These are phyloP conservation scores for Dendrocalamus latiflorus DNA, from an alignment of 202 grass and related monocot genomes.

Conservation along the genomic window DNA sequence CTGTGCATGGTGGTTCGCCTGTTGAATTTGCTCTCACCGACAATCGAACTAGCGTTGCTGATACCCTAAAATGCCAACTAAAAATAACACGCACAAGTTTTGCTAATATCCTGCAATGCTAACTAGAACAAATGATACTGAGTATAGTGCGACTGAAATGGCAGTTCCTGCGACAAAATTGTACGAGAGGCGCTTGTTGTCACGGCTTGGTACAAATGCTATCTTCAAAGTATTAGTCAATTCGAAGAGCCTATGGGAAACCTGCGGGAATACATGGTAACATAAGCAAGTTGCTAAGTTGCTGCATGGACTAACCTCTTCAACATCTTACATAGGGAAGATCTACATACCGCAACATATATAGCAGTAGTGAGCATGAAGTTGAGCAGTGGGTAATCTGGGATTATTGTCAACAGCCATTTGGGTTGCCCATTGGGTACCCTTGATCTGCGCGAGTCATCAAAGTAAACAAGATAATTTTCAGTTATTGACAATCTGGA, in stretches of 20 bases:
- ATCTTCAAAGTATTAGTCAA: slow-evolving; percentile 92
- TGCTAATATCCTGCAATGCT: slow-evolving; percentile 51
- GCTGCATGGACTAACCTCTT: slow-evolving; percentile 2
- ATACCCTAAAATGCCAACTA: slow-evolving; percentile 7
- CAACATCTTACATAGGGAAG: background rate
- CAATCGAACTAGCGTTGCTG: background rate
- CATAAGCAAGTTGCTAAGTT: slow-evolving; percentile 10
- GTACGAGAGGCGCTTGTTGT: slow-evolving; percentile 68
- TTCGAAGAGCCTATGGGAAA: slow-evolving; percentile 85
- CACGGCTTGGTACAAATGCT: slow-evolving; percentile 78
- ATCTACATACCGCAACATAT: slow-evolving; percentile 74
- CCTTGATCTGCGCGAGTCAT: slow-evolving; percentile 53
- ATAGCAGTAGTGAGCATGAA: slow-evolving; percentile 98
- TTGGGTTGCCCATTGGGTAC: slow-evolving; percentile 88
- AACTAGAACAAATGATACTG: slow-evolving; percentile 65
- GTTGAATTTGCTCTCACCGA: background rate
- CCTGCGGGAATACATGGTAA: slow-evolving; percentile 44
- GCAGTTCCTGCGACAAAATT: slow-evolving; percentile 50
- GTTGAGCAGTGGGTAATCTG: slow-evolving; percentile 88
- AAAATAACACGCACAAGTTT: background rate
- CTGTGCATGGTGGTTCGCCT: background rate
- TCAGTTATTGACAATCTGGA: slow-evolving; percentile 20
- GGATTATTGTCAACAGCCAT: slow-evolving; percentile 78
- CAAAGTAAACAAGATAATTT: slow-evolving; percentile 6
- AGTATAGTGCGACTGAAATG: slow-evolving; percentile 60